Conservation (phyloP, 2,329 filamentous ascomycete genomes). For the Penicillium sp. region DNA sequence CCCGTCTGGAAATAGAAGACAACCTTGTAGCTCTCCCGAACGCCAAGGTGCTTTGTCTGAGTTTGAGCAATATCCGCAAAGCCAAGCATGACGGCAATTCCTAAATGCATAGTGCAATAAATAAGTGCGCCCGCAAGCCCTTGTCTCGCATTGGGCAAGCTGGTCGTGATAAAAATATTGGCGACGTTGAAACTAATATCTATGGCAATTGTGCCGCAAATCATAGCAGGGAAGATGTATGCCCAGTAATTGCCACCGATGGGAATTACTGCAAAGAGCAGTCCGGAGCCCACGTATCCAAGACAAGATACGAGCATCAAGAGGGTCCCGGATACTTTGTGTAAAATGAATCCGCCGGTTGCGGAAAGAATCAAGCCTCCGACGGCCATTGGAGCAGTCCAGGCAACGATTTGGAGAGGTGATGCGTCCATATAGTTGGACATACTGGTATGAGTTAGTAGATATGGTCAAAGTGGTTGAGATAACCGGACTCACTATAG, state of each 20-base stretch:
- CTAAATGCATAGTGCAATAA: constrained; percentile 65
- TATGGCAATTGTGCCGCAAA: constrained; percentile 64
- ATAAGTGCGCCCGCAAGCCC: constrained; percentile 67
- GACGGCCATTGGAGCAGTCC: constrained; percentile 62
- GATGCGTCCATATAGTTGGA: constrained; percentile 55
- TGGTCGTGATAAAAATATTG: constrained; percentile 72
- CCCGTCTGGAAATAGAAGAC: constrained; percentile 62
- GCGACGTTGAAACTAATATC: constrained; percentile 71
- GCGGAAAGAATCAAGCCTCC: constrained; percentile 63
- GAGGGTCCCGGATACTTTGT: constrained; percentile 58
- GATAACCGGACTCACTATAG: constrained; percentile 52
- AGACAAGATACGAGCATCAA: constrained; percentile 58
- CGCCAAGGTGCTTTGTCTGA: constrained; percentile 44
- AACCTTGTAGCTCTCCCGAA: constrained; percentile 55
- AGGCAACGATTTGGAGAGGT: constrained; percentile 61
- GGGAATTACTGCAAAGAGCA: constrained; percentile 63
- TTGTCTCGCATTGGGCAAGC: constrained; percentile 61
- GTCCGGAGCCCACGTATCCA: constrained; percentile 54
- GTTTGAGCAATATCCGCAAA: constrained; percentile 60
- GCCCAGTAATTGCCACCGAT: constrained; percentile 61
- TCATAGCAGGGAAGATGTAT: constrained; percentile 61
- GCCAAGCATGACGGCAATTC: constrained; percentile 66
- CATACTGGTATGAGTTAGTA: constrained; percentile 45
- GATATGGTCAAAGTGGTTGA: neutral
- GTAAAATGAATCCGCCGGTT: constrained; percentile 61